Evolutionary conservation across 768 basidiomycete species (phyloP), one percentile per base, ranked within the genome.

Genomic region (Hygrocybe punicea): DNA sequence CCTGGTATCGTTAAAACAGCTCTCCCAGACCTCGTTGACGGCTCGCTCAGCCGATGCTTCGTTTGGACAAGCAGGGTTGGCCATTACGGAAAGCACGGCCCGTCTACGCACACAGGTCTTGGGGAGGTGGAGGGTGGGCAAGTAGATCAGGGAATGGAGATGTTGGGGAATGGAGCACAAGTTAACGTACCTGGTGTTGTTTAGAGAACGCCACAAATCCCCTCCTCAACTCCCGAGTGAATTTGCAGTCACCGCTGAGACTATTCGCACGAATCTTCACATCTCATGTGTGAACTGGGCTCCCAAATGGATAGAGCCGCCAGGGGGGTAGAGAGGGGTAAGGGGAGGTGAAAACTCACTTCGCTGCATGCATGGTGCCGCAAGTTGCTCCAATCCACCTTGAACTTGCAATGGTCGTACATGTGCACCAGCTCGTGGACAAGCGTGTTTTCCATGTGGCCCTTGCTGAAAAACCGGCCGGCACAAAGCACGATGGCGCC

Each of bases 11-110:
- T 82, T 86, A 72, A 91, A 94, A 71, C 96, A 99, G 63, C 91
- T 93, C 66, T 93, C 93, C 89, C 91, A 99, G 34, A 96, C 96
- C 69, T 97, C 91, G 62, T 98, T 97, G 46, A 98, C 95, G 1
- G 86, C 93, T 56, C 82, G 81, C 69, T 94, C 93, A 11, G 95
- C 96, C 23, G 88, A 76, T 5, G 79, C 89, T 37, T 77, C 71
- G 65, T 87, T 83, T 1, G 86, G 85, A 67, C 95, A 98, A 19
- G 80, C 77, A 11, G 92, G 86, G 69, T 98, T 95, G 16, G 81
- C 82, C 37, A 77, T 74, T 2, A 99, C 91, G 3, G 93, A 96
- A 35, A 86, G 69, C 10, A 91, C 77, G 7, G 96, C 93, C 60
- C 94, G 81, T 37, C 95, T 83, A 51, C 93, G 88, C 19, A 97